Percentiles rank a stretch among this genome's conserved stretches.
phyloP scores from a whole-genome alignment of 1,284 basidiomycete species.

The Rhodotorula sp. region DNA sequence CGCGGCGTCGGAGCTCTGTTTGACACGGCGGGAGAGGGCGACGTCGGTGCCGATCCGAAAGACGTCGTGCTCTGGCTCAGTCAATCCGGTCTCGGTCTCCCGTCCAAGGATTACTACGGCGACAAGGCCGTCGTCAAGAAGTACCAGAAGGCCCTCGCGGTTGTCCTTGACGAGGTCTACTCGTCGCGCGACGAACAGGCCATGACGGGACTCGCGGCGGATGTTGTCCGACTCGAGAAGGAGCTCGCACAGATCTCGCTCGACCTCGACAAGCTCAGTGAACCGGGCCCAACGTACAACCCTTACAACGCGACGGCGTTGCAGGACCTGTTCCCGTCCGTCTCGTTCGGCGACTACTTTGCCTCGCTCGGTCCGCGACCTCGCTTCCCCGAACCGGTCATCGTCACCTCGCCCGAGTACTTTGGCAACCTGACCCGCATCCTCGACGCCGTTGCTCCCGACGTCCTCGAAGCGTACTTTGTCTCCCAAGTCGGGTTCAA shows the following conservation, averaged over 20 bases:
- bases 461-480: slow-evolving; percentile 83
- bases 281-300: slow-evolving; percentile 88
- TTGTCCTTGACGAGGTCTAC: slow-evolving; percentile 55
- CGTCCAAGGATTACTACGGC: slow-evolving; percentile 87
- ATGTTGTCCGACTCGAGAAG: slow-evolving; percentile 76
- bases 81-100: slow-evolving; percentile 79
- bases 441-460: slow-evolving; percentile 64
- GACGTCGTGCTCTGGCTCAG: slow-evolving; percentile 80
- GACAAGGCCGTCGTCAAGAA: slow-evolving; percentile 68
- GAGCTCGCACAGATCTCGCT: slow-evolving; percentile 75
- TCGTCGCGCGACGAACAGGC: slow-evolving; percentile 53
- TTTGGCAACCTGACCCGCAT: slow-evolving; percentile 66
- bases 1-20: slow-evolving; percentile 76
- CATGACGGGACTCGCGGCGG: slow-evolving; percentile 58
- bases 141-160: slow-evolving; percentile 65
- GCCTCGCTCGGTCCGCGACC: slow-evolving; percentile 72
- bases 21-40: slow-evolving; percentile 76
- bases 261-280: slow-evolving; percentile 63
- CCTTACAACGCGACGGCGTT: slow-evolving; percentile 71
- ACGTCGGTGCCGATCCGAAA: slow-evolving; percentile 84
- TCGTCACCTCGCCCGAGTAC: slow-evolving; percentile 82
- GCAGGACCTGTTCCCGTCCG: slow-evolving; percentile 60
- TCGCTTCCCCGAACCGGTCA: slow-evolving; percentile 68
- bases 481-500: slow-evolving; percentile 48
- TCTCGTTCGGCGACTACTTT: slow-evolving; percentile 76